These are phyloP conservation scores for Phytophthora agathidicida DNA, from an alignment of 352 stramenopile genomes.

Conservation along the genomic window DNA sequence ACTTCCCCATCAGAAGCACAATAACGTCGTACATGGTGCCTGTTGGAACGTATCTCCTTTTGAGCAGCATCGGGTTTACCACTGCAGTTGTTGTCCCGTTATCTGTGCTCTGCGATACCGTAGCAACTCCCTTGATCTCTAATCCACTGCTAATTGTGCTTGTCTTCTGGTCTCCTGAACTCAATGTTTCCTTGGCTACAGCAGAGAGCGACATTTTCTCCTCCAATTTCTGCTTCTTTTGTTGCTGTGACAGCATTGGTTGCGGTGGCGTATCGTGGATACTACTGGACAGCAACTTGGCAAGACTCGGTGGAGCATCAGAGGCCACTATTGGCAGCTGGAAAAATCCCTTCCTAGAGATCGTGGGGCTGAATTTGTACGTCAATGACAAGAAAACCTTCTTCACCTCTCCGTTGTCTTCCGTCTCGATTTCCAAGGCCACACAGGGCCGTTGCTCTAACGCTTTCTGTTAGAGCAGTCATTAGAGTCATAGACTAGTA, in stretches of 20 bases:
- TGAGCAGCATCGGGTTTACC: constrained; percentile 34
- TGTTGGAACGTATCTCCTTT: constrained; percentile 52
- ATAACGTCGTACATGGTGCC: constrained; percentile 49
- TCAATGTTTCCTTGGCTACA: constrained; percentile 1
- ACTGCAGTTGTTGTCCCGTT: constrained; percentile 1
- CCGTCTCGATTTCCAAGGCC: constrained; percentile 35
- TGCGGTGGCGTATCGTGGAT: constrained; percentile 42
- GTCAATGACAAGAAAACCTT: constrained; percentile 47
- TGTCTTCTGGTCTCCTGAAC: not conserved
- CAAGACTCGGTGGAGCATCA: constrained; percentile 33
- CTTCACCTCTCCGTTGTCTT: constrained; percentile 10
- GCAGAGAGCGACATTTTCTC: not conserved
- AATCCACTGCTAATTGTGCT: not conserved
- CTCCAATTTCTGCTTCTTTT: constrained; percentile 16
- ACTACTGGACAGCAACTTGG: constrained; percentile 44
- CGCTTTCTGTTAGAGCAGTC: constrained; percentile 35
- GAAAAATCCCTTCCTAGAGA: constrained; percentile 59
- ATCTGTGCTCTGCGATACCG: constrained; percentile 13
- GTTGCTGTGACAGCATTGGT: constrained; percentile 40
- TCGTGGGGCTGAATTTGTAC: constrained; percentile 68
- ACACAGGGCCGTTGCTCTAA: constrained; percentile 46
- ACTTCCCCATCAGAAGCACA: not conserved
- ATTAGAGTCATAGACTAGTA: not conserved
- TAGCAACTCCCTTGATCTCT: not conserved
- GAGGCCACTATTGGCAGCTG: constrained; percentile 40